These are phyloP conservation scores for Anaeramoeba flamelloides DNA, from an alignment of 78 protist species.

Conservation along the genomic window DNA sequence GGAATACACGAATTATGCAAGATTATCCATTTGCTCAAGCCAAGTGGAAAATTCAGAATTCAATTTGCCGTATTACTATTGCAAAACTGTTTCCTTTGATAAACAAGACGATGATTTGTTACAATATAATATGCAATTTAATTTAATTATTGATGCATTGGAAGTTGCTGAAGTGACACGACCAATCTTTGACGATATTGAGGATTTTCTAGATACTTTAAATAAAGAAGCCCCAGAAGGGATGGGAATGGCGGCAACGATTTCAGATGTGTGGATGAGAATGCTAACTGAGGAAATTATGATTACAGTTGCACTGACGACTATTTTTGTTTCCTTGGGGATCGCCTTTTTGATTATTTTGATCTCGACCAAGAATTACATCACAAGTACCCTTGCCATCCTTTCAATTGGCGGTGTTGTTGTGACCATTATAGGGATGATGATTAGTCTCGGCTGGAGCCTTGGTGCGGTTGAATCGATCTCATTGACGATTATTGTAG, in stretches of 20 bases:
- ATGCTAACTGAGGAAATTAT: slow-evolving; percentile 19
- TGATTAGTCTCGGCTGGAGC: slow-evolving; percentile 6
- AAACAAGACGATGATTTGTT: neutral
- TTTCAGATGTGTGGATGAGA: neutral
- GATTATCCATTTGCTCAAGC: slow-evolving; percentile 3
- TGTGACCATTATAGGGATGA: slow-evolving; percentile 2
- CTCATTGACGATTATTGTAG: slow-evolving; percentile 20
- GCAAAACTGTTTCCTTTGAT: neutral
- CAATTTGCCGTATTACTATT: slow-evolving; percentile 7
- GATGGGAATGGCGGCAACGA: neutral
- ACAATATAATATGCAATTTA: neutral
- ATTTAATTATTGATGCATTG: neutral
- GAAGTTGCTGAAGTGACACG: neutral
- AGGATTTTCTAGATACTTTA: neutral
- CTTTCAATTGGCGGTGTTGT: slow-evolving; percentile 15
- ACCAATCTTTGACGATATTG: neutral
- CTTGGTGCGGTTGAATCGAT: slow-evolving; percentile 19
- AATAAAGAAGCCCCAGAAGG: neutral
- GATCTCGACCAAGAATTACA: neutral
- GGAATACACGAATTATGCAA: no score
- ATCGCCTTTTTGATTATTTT: slow-evolving; percentile 2
- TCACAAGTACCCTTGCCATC: neutral
- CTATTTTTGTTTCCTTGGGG: neutral
- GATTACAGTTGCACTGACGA: neutral
- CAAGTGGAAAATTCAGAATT: slow-evolving; percentile 3